Evolutionary conservation across 2,329 filamentous ascomycete species (phyloP), one percentile per base, ranked within the genome.

Genomic region (Trichoderma sp.): DNA sequence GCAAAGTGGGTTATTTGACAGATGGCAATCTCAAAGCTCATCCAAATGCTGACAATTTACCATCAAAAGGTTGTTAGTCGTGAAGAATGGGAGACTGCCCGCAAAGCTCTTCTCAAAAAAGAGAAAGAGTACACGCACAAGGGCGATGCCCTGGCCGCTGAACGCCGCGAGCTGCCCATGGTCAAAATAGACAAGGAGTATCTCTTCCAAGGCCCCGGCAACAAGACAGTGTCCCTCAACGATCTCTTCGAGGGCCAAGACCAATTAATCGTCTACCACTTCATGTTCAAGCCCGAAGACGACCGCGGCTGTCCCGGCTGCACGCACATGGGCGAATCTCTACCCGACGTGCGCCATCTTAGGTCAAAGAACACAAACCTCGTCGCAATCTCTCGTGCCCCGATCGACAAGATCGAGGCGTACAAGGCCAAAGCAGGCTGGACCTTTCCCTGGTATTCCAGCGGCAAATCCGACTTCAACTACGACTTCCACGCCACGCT

Each of bases 231-330:
- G 31, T 79, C 77, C 2, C 78, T 85, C 24, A 8, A 56, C 2
- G 81, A 83, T 3, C 80, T 85, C 62, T 85, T 85, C 68, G 78
- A 79, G 6, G 80, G 79, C 68, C 81, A 81, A 33, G 80, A 82
- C 33, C 82, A 85, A 72, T 81, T 86, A 75, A 81, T 86, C 62
- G 75, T 88, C 45, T 87, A 87, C 77, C 85, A 87, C 79, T 87
- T 87, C 81, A 88, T 87, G 86, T 85, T 87, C 74, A 79, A 77
- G 0, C 84, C 85, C 2, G 77, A 80, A 3, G 78, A 81, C 2
- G 80, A 83, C 3, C 75, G 78, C 6, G 85, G 81, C 31, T 87
- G 85, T 75, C 75, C 79, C 18, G 85, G 84, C 6, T 87, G 85
- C 78, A 81, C 81, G 8, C 83, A 85, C 63, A 77, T 83, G 18